phyloP scores from a whole-genome alignment of 1,284 basidiomycete genomes.

The Amylostereum areolatum region DNA sequence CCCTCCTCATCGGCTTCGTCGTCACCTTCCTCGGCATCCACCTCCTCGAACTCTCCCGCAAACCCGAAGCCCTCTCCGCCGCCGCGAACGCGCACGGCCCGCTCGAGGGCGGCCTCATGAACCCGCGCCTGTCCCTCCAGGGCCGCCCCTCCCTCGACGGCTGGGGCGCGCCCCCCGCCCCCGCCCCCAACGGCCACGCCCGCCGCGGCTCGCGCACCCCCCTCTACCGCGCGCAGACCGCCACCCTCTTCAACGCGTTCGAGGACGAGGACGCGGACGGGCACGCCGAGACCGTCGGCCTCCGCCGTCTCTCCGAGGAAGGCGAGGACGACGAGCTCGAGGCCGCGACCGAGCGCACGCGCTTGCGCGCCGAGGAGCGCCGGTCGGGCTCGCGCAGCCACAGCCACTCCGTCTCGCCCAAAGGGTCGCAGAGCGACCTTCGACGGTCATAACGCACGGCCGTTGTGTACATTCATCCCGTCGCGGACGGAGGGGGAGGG shows the following conservation, averaged over 20 bases:
- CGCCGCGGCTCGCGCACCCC: conserved; percentile 44
- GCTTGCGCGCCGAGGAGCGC: conserved; percentile 21
- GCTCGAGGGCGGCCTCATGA: conserved; percentile 73
- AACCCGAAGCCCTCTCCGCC: conserved; percentile 43
- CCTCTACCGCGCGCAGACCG: conserved; percentile 53
- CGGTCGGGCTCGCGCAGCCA: conserved; percentile 13
- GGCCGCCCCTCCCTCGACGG: conserved; percentile 68
- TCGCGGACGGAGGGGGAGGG: too few species aligned
- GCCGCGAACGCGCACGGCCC: conserved; percentile 44
- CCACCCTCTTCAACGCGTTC: conserved; percentile 61
- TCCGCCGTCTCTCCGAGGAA: conserved; percentile 25
- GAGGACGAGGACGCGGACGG: conserved; percentile 30
- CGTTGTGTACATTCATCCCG: too few species aligned
- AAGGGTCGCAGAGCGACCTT: conserved; percentile 14
- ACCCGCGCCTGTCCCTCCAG: conserved; percentile 64
- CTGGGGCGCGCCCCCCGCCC: conserved; percentile 43
- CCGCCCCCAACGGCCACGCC: conserved; percentile 32
- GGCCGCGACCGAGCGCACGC: conserved; percentile 30
- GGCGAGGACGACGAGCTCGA: conserved; percentile 28
- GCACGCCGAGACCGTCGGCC: conserved; percentile 18
- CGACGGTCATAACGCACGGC: conserved; percentile 10
- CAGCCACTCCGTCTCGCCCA: conserved; percentile 16
- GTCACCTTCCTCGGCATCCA: conserved; percentile 92
- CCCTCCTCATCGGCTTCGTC: conserved; percentile 82
- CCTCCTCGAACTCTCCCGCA: conserved; percentile 80